Evolutionary conservation across 2,329 filamentous ascomycete genomes (phyloP).

Genomic region (Sporothrix luriei): DNA sequence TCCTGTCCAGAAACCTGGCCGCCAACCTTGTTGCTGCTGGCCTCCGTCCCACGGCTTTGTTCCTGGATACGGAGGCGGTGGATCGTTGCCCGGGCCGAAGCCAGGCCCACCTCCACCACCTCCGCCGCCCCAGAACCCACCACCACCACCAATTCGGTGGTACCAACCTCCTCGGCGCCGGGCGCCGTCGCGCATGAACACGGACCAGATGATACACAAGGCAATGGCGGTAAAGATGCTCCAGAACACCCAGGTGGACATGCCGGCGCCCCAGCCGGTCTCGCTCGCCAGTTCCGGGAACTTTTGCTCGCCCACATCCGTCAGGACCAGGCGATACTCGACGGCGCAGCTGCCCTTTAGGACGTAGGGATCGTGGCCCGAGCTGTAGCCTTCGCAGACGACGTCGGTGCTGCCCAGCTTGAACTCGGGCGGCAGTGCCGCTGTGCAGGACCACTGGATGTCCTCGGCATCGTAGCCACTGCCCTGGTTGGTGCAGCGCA

Average conservation of each 20-base stretch:
- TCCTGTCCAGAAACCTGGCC: conserved; percentile 75
- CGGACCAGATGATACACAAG: conserved; percentile 63
- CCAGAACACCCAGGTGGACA: conserved; percentile 54
- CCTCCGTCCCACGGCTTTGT: conserved; percentile 43
- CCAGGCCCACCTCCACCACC: conserved; percentile 45
- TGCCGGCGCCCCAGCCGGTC: conserved; percentile 38
- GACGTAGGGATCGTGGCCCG: conserved; percentile 78
- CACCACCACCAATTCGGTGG: conserved; percentile 39
- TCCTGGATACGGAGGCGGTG: conserved; percentile 58
- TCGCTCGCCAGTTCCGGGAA: conserved; percentile 61
- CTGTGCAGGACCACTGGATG: conserved; percentile 86
- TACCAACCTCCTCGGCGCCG: not conserved
- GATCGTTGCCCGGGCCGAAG: conserved; percentile 46
- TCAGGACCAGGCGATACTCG: conserved; percentile 80
- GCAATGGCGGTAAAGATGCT: conserved; percentile 63
- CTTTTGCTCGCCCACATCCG: conserved; percentile 70
- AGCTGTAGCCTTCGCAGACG: conserved; percentile 84
- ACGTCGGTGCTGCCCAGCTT: conserved; percentile 85
- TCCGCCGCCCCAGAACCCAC: conserved; percentile 45
- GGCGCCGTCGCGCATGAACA: conserved; percentile 42
- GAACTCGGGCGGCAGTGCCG: conserved; percentile 61
- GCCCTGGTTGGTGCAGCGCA: conserved; percentile 89
- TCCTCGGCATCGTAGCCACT: conserved; percentile 76
- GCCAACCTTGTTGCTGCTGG: conserved; percentile 55
- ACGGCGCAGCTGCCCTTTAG: conserved; percentile 90